Evolutionary conservation across 2,329 filamentous ascomycete genomes (phyloP).

Genomic region (Sporothrix inflata): DNA sequence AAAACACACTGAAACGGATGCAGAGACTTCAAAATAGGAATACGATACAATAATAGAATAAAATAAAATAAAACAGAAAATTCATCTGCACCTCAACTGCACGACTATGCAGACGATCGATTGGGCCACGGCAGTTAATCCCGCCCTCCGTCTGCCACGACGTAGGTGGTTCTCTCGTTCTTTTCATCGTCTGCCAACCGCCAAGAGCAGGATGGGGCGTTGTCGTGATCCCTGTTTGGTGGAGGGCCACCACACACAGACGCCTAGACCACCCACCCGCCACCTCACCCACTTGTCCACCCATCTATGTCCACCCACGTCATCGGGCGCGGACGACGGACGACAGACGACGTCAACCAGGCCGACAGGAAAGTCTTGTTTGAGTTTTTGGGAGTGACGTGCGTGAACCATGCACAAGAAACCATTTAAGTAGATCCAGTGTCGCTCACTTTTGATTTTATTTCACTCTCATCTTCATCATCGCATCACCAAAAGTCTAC

Average conservation of each 20-base stretch:
- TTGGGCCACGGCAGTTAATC: not conserved
- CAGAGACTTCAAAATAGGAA: not conserved
- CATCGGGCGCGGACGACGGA: slow-evolving; percentile 2
- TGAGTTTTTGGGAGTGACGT: not conserved
- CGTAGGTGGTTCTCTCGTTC: not conserved
- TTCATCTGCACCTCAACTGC: too few relatives aligned
- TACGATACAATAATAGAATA: too few relatives aligned
- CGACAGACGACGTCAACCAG: not conserved
- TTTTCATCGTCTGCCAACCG: not conserved
- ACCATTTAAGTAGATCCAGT: slow-evolving; percentile 8
- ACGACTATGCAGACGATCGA: not conserved
- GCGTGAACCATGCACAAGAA: not conserved
- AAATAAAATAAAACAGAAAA: too few relatives aligned
- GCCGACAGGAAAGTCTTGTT: not conserved
- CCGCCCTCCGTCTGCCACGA: slow-evolving; percentile 1
- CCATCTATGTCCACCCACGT: slow-evolving; percentile 23
- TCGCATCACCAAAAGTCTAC: not conserved
- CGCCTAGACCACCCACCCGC: not conserved
- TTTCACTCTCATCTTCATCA: not conserved
- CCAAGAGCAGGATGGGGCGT: not conserved
- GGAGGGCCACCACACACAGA: not conserved
- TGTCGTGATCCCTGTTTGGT: slow-evolving; percentile 6
- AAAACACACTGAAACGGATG: not conserved
- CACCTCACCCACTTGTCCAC: not conserved
- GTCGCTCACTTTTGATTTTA: not conserved